Evolutionary conservation across 768 basidiomycete species (phyloP).

Genomic region (Boletus coccyginus): DNA sequence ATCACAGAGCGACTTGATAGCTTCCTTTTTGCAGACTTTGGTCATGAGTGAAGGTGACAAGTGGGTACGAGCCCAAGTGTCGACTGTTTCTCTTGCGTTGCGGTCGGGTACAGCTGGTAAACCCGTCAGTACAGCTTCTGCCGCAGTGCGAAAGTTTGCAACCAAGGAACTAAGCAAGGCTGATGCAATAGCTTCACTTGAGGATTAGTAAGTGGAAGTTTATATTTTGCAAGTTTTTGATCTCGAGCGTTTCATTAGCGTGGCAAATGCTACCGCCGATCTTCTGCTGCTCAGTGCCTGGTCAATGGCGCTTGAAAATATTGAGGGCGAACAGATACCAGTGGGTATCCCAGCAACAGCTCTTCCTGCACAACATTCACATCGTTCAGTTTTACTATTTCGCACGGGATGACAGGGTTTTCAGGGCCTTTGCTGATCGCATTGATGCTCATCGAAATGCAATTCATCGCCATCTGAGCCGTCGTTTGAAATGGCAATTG

Average conservation of each 20-base stretch:
- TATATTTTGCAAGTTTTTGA: background rate
- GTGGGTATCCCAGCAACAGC: constrained; percentile 41
- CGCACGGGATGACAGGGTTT: constrained; percentile 87
- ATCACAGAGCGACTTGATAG: constrained; percentile 79
- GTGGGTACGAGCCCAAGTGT: constrained; percentile 76
- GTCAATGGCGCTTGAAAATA: constrained; percentile 56
- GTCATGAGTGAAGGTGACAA: constrained; percentile 96
- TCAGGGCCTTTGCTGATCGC: constrained; percentile 59
- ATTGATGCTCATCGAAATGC: constrained; percentile 37
- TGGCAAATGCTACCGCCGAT: constrained; percentile 89
- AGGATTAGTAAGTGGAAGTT: constrained; percentile 78
- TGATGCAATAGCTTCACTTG: constrained; percentile 73
- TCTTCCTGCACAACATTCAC: background rate
- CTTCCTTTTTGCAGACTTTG: constrained; percentile 90
- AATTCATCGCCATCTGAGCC: constrained; percentile 48
- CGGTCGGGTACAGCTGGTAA: constrained; percentile 62
- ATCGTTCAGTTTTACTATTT: constrained; percentile 72
- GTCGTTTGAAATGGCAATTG: constrained; percentile 70
- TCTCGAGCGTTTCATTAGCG: constrained; percentile 38
- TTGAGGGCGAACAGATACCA: constrained; percentile 68
- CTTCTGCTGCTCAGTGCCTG: constrained; percentile 80
- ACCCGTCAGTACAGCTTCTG: constrained; percentile 73
- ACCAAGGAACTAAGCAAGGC: constrained; percentile 82
- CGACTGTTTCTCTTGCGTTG: constrained; percentile 67
- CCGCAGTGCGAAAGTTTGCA: constrained; percentile 81